phyloP scores from a whole-genome alignment of 139 green algal species.

The Asterochloris sp. region DNA sequence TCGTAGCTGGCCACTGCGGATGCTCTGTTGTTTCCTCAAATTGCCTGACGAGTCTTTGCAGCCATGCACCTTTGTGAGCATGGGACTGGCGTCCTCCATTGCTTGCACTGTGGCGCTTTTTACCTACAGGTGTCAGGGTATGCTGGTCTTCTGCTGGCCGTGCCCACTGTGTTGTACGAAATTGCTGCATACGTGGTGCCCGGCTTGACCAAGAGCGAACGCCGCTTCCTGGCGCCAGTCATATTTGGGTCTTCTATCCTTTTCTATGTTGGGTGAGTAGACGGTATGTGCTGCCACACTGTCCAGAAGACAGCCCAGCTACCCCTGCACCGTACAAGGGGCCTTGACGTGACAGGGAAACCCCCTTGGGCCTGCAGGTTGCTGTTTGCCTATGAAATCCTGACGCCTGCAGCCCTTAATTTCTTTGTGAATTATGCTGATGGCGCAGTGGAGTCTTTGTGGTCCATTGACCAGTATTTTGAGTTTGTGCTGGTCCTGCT shows the following conservation, averaged over 20 bases:
- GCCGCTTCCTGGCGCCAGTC: constrained; percentile 88
- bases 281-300: too few relatives aligned
- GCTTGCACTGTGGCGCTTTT: neutral
- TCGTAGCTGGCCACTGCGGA: too few relatives aligned
- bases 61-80: neutral
- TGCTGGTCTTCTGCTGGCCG: constrained; percentile 83
- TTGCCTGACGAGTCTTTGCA: too few relatives aligned
- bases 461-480: constrained; percentile 99
- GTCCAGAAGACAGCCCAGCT: neutral
- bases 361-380: constrained; percentile 50
- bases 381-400: constrained; percentile 92
- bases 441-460: constrained; percentile 95
- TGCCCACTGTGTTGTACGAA: constrained; percentile 95
- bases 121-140: constrained; percentile 86
- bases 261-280: constrained; percentile 87
- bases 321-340: neutral
- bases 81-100: neutral
- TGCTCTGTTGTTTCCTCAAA: too few relatives aligned
- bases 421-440: constrained; percentile 98
- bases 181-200: constrained; percentile 94
- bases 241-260: constrained; percentile 94
- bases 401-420: constrained; percentile 93
- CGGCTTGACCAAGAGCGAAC: constrained; percentile 86
- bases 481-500: constrained; percentile 99
- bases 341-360: neutral